Evolutionary conservation across 768 basidiomycete species (phyloP), one percentile per base, ranked within the genome.

Genomic region (Leucogyrophana mollusca): DNA sequence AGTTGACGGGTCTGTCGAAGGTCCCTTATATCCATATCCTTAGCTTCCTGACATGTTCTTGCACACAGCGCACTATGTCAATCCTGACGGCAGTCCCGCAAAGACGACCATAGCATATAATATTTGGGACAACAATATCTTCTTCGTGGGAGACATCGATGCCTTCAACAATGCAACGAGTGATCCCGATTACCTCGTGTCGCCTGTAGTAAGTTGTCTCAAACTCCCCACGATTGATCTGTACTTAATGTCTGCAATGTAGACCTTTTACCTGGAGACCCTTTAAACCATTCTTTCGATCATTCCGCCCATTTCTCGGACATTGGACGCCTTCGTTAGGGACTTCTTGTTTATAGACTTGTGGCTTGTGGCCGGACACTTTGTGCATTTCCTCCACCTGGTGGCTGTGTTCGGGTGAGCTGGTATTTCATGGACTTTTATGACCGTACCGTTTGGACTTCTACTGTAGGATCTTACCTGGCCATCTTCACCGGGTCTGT

Each of bases 61-160:
- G 7, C 7, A 30, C 16, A 17, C 46, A 79, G 78, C 72, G 5
- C 69, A 73, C 52, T 77, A 71, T 59, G 62, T 72, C 46, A 79
- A 79, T 51, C 65, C 64, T 13, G 71, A 77, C 54, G 67, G 69
- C 27, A 71, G 64, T 36, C 58, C 55, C 27, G 66, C 72, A 13
- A 42, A 45, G 6, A 75, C 74, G 5, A 49, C 56, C 24, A 56
- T 78, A 43, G 74, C 63, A 14, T 76, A 71, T 50, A 61, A 73
- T 47, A 61, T 57, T 44, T 58, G 57, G 39, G 59, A 70, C 56
- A 74, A 76, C 49, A 46, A 41, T 0, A 56, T 80, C 2, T 70
- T 75, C 54, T 70, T 80, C 47, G 66, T 68, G 21, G 74, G 74
- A 5, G 70, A 76, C 49, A 54, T 75, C 22, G 61, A 47, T 38